Conservation (phyloP, 805 yeast genomes). For the Wickerhamiella vanderwaltii region DNA sequence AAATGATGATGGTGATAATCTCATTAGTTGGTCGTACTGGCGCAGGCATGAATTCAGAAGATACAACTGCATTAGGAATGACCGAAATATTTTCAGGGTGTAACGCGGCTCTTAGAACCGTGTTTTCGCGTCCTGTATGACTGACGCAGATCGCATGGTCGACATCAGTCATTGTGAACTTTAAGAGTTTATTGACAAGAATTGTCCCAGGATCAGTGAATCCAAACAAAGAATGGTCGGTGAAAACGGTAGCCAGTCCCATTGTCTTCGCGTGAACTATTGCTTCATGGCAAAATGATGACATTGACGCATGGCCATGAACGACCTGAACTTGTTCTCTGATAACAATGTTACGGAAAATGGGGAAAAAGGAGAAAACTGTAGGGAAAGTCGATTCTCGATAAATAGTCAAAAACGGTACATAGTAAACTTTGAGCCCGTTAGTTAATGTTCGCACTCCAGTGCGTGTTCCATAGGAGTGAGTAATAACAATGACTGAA, state of each 20-base stretch:
- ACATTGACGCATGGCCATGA: constrained; percentile 90
- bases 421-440: constrained; percentile 86
- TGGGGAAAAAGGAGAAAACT: constrained; percentile 77
- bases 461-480: constrained; percentile 67
- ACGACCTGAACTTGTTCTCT: constrained; percentile 79
- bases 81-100: constrained; percentile 73
- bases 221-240: constrained; percentile 94
- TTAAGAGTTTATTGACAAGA: constrained; percentile 72
- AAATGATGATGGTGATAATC: constrained; percentile 54
- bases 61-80: constrained; percentile 93
- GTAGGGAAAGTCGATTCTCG: constrained; percentile 82
- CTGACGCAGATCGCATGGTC: constrained; percentile 95
- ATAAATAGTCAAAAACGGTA: constrained; percentile 70
- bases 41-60: constrained; percentile 50
- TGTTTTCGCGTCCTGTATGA: constrained; percentile 92
- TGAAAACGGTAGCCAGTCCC: constrained; percentile 85
- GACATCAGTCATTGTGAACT: constrained; percentile 71
- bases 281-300: constrained; percentile 79
- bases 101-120: constrained; percentile 73
- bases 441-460: constrained; percentile 78
- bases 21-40: constrained; percentile 19
- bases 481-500: constrained; percentile 76
- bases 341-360: constrained; percentile 69
- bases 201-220: constrained; percentile 78
- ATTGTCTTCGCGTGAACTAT: constrained; percentile 83